phyloP scores from a whole-genome alignment of 2,329 filamentous ascomycete genomes.

The Epicoccum sorghinum region DNA sequence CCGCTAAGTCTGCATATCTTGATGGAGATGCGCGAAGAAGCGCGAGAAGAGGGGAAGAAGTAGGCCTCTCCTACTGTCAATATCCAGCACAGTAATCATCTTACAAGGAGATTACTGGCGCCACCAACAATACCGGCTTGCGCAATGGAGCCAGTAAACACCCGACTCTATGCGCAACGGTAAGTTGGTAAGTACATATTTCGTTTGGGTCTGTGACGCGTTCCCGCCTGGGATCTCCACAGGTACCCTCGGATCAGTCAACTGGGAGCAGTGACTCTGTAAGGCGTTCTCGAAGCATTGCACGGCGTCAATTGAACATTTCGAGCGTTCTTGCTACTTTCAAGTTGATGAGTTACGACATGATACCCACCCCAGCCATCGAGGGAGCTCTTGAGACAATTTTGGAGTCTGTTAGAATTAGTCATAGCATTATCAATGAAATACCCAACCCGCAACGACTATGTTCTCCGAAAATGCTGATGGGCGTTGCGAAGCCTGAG shows the following conservation, averaged over 20 bases:
- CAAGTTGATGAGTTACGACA: constrained; percentile 20
- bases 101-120: constrained; percentile 11
- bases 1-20: constrained; percentile 33
- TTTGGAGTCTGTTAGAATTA: constrained; percentile 14
- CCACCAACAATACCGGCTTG: constrained; percentile 39
- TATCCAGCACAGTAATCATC: constrained; percentile 15
- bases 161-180: constrained; percentile 50
- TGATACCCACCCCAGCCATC: constrained; percentile 18
- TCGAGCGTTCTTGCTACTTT: constrained; percentile 16
- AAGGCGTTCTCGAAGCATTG: constrained; percentile 22
- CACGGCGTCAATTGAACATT: constrained; percentile 18
- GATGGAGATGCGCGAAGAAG: background rate
- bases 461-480: background rate
- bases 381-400: constrained; percentile 14
- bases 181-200: constrained; percentile 52
- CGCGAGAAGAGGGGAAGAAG: constrained; percentile 19
- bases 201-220: constrained; percentile 49
- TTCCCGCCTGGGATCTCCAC: constrained; percentile 40
- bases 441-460: background rate
- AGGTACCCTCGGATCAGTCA: constrained; percentile 37
- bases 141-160: constrained; percentile 44
- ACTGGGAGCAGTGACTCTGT: constrained; percentile 17
- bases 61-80: constrained; percentile 13
- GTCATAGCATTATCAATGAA: constrained; percentile 18
- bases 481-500: background rate